Conservation (phyloP, 2,329 filamentous ascomycete species). For the Cladophialophora yegresii region DNA sequence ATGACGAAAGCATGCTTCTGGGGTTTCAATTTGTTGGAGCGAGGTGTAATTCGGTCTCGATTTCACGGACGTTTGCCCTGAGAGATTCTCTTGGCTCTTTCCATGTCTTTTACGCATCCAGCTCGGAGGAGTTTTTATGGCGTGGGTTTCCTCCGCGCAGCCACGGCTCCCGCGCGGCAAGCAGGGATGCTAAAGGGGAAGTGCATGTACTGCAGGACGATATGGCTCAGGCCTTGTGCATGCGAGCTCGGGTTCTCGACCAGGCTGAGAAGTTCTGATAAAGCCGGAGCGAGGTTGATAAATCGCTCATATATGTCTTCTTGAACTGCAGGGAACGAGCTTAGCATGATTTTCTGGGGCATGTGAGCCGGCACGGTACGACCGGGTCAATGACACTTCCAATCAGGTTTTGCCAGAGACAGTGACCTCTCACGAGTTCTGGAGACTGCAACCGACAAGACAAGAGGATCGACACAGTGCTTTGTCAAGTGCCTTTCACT, state of each 20-base stretch:
- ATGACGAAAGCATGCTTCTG: slow-evolving; percentile 15
- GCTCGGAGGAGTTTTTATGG: background rate
- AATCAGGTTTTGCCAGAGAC: background rate
- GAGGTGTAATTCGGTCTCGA: slow-evolving; percentile 14
- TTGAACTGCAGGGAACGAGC: slow-evolving; percentile 11
- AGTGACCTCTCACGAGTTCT: background rate
- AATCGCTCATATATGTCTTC: slow-evolving; percentile 26
- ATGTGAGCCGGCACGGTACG: slow-evolving; percentile 4
- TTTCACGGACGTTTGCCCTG: background rate
- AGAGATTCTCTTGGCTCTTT: background rate
- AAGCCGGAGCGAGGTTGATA: slow-evolving; percentile 18
- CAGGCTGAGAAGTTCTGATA: background rate
- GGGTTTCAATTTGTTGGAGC: slow-evolving; percentile 13
- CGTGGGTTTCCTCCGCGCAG: background rate
- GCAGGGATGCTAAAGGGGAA: background rate
- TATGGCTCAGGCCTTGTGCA: background rate
- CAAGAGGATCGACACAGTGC: background rate
- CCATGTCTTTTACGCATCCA: background rate
- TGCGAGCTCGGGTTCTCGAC: background rate
- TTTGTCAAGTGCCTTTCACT: background rate
- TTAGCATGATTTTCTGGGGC: background rate
- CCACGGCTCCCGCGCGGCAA: background rate
- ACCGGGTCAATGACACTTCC: background rate
- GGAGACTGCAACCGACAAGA: background rate
- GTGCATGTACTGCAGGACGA: background rate